Evolutionary conservation across 495 filamentous ascomycete species (phyloP).

Genomic region (Bathelium albidoporum): DNA sequence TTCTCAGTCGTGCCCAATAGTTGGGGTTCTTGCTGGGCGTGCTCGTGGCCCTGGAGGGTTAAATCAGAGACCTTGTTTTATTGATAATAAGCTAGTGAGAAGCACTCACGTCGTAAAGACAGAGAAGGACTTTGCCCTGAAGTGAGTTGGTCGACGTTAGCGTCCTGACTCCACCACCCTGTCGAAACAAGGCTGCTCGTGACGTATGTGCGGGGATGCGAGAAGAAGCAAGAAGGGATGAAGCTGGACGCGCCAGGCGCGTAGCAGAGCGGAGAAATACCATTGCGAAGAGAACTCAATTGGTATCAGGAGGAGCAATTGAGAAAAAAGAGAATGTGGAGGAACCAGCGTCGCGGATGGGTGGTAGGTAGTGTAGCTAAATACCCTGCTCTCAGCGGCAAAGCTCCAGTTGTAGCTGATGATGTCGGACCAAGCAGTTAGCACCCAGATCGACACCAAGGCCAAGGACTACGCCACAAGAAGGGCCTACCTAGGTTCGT

Average conservation of each 20-base stretch:
- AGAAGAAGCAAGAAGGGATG: slow-evolving; percentile 40
- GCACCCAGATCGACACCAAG: slow-evolving; percentile 2
- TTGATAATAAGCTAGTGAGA: not conserved
- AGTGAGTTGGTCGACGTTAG: slow-evolving; percentile 47
- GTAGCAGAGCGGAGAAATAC: slow-evolving; percentile 57
- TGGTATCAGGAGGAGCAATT: not conserved
- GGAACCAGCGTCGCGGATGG: not conserved
- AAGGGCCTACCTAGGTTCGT: not conserved
- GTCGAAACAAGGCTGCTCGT: slow-evolving; percentile 29
- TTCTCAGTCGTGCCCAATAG: slow-evolving; percentile 95
- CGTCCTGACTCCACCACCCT: slow-evolving; percentile 33
- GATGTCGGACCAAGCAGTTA: not conserved
- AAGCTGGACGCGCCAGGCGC: slow-evolving; percentile 48
- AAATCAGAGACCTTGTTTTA: slow-evolving; percentile 13
- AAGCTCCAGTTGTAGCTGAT: not conserved
- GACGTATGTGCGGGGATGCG: slow-evolving; percentile 26
- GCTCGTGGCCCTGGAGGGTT: slow-evolving; percentile 47
- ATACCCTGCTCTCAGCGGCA: not conserved
- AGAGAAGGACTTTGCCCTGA: slow-evolving; percentile 66
- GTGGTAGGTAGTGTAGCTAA: not conserved
- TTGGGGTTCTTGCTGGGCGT: slow-evolving; percentile 65
- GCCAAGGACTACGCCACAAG: not conserved
- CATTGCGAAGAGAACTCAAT: slow-evolving; percentile 40
- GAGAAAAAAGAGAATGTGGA: not conserved
- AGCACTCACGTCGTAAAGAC: slow-evolving; percentile 62